Base-by-base conservation (phyloP, 2,329 filamentous ascomycete species). In the Zalaria obscura region DNA sequence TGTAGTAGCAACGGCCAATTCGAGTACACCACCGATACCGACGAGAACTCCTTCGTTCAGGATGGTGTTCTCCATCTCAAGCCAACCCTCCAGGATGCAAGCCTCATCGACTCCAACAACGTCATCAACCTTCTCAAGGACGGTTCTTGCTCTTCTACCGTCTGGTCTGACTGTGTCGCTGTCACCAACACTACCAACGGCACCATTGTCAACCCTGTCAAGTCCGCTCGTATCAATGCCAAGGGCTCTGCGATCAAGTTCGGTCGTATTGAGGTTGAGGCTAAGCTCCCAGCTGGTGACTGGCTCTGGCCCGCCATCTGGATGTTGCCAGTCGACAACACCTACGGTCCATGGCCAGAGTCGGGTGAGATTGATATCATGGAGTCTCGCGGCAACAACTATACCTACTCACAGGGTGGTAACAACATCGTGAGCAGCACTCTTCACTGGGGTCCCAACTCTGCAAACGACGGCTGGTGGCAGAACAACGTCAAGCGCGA, bases 271-370 rank as follows among this genome's bases (percentile, higher is more conserved):
- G 83, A 93, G 57, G 83, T 93, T 4, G 77, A 72, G 1, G 85
- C 85, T 26, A 80, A 80, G 61, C 64, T 91, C 27, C 83, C 85
- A 4, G 60, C 67, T 38, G 85, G 85, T 41, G 84, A 91, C 63
- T 91, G 85, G 85, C 70, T 93, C 7, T 91, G 85, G 85, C 85
- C 85, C 2, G 83, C 83, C n/a, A 89, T 93, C 53, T 88, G 83
- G 82, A 83, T 93, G 81, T 68, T 91, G 67, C 85, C 85, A 1
- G 76, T 75, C 37, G 68, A 79, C 35, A 69, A 77, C 41, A 77
- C 67, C 0, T 93, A 91, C 56, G 85, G 85, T 1, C 53, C 70
- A 1, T 93, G 85, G 85, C 85, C 85, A 1, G 63, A 67, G 5
- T 87, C 82, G 5, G 85, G 85, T 36, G 84, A 91, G 61, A 91